phyloP scores from a whole-genome alignment of 306 rosid species.

The Cicer arietinum region DNA sequence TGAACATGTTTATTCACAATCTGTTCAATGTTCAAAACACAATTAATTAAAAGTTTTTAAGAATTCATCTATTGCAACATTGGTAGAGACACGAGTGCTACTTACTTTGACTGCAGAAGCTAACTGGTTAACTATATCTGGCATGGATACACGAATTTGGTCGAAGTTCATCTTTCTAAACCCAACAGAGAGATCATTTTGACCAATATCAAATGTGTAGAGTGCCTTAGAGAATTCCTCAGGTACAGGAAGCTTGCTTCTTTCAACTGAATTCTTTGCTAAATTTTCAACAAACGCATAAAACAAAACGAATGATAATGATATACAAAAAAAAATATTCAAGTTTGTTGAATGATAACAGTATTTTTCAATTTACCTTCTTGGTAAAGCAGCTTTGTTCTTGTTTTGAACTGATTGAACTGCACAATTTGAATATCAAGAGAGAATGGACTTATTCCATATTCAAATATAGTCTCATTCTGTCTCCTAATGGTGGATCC shows the following conservation, averaged over 20 bases:
- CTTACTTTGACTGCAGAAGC: slow-evolving; percentile 83
- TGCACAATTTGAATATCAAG: slow-evolving; percentile 79
- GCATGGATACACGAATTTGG: slow-evolving; percentile 68
- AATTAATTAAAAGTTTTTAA: background rate
- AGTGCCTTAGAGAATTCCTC: slow-evolving; percentile 85
- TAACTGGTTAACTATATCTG: slow-evolving; percentile 76
- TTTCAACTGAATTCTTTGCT: slow-evolving; percentile 63
- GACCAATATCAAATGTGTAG: slow-evolving; percentile 93
- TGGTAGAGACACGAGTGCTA: slow-evolving; percentile 12
- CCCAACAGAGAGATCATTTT: slow-evolving; percentile 86
- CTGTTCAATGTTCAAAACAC: slow-evolving; percentile 1
- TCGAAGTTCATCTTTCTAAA: slow-evolving; percentile 70
- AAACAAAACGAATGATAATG: background rate
- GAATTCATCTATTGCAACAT: background rate
- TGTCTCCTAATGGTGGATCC: slow-evolving; percentile 88
- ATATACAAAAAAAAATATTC: background rate
- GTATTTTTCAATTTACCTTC: slow-evolving; percentile 57
- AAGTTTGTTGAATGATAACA: background rate
- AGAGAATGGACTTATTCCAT: slow-evolving; percentile 86
- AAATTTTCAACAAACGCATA: slow-evolving; percentile 34
- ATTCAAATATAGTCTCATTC: slow-evolving; percentile 80
- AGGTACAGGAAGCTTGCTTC: slow-evolving; percentile 70
- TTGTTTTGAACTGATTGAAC: slow-evolving; percentile 61
- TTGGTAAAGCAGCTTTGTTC: slow-evolving; percentile 65
- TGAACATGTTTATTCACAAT: slow-evolving; percentile 4